A percentile compares a stretch with the other conserved stretches of the same genome.
phyloP scores from a whole-genome alignment of 768 basidiomycete species.

The Basidioascus undulatus region DNA sequence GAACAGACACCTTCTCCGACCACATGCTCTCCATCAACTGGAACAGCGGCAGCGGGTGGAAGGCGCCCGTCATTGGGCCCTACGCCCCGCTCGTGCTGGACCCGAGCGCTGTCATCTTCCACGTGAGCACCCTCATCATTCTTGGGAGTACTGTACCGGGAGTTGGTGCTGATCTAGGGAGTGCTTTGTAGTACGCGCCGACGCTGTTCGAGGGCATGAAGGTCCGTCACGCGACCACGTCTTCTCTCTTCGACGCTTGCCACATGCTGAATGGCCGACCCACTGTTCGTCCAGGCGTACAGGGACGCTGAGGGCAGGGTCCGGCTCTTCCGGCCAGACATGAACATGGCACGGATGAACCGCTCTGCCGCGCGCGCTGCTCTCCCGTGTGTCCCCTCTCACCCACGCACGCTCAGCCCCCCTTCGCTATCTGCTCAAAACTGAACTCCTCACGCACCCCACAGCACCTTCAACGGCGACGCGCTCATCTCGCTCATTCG shows the following conservation, averaged over 20 bases:
- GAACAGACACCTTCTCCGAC: constrained; percentile 36
- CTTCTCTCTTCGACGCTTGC: too few species aligned
- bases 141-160: too few species aligned
- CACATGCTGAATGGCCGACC: too few species aligned
- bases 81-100: constrained; percentile 53
- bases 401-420: too few species aligned
- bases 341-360: constrained; percentile 93
- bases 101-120: constrained; percentile 61
- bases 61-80: constrained; percentile 51
- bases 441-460: background rate
- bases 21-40: constrained; percentile 29
- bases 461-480: constrained; percentile 48
- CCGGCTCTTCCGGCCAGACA: constrained; percentile 68
- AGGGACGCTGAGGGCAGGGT: constrained; percentile 40
- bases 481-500: constrained; percentile 58
- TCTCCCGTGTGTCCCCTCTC: constrained; percentile 10
- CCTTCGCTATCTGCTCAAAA: background rate
- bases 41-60: constrained; percentile 53
- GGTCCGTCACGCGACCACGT: too few species aligned
- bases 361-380: constrained; percentile 37
- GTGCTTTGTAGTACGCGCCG: too few species aligned
- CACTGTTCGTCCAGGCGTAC: constrained; percentile 89
- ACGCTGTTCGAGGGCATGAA: constrained; percentile 71
- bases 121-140: too few species aligned
- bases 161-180: too few species aligned